A percentile compares a stretch with the other conserved stretches of the same genome.
Evolutionary conservation across 1,284 basidiomycete genomes (phyloP).

Genomic region (Thelephora terrestris): DNA sequence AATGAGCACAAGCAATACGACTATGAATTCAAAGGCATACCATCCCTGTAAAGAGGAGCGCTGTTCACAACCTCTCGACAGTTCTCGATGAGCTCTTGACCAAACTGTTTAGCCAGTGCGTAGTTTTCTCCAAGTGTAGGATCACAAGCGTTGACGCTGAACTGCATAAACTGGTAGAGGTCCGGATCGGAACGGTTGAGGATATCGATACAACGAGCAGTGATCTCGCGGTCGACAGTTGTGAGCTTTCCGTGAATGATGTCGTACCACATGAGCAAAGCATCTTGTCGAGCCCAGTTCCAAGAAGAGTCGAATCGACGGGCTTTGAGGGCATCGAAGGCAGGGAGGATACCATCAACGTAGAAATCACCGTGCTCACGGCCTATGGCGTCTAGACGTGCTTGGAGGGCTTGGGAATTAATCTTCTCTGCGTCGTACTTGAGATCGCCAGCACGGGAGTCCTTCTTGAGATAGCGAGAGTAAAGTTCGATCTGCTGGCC

Average conservation of each 20-base stretch:
- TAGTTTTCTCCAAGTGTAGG: constrained; percentile 84
- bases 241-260: constrained; percentile 93
- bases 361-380: constrained; percentile 91
- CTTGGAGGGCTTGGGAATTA: constrained; percentile 65
- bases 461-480: constrained; percentile 91
- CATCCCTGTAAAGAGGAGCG: constrained; percentile 88
- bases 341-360: constrained; percentile 89
- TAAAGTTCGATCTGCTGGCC: constrained; percentile 91
- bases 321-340: constrained; percentile 91
- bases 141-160: constrained; percentile 82
- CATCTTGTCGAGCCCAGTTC: constrained; percentile 99
- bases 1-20: constrained; percentile 5
- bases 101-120: constrained; percentile 91
- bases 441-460: constrained; percentile 86
- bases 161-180: constrained; percentile 91
- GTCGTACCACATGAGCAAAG: constrained; percentile 93
- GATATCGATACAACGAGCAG: constrained; percentile 94
- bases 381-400: constrained; percentile 78
- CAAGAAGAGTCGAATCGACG: constrained; percentile 97
- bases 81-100: constrained; percentile 93
- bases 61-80: constrained; percentile 77
- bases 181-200: constrained; percentile 95
- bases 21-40: constrained; percentile 27
- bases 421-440: constrained; percentile 82
- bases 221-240: constrained; percentile 90